Base-by-base conservation (phyloP, 1,139 yeast species). In the Suhomyces maxii region DNA sequence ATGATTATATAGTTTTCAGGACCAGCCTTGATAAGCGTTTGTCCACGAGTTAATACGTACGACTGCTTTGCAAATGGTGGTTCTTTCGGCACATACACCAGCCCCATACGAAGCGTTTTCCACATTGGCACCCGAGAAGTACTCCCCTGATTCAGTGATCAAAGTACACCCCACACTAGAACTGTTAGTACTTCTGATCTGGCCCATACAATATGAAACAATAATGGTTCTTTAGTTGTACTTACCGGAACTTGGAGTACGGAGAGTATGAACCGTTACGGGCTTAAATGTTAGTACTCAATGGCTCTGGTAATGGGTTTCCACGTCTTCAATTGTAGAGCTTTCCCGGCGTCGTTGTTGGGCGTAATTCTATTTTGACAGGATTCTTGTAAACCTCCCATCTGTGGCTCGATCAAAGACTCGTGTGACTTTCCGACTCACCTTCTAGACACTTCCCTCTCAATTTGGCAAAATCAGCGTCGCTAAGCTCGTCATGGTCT, bases 81-180 rank as follows among this genome's bases (percentile, higher is more conserved):
- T 77, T 46, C 97, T 72, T 62, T 93, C 99, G 2, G 99, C 99
- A 64, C 99, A 93, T 13, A 90, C 83, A 2, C 87, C 78, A 0
- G 86, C 97, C 9, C 93, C 95, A 59, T 87, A 91, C 37, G 95
- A 83, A 3, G 97, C 97, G 61, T 91, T 93, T 62, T 93, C 99
- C 26, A 93, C 83, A 57, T 93, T 93, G 41, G 95, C 96, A 4
- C 98, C 99, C 10, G 68, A 63, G 33, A 84, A 67, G 39, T 63
- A 71, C 18, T 70, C 68, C 3, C 82, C 86, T 8, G 72, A 66
- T 1, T 61, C 61, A 0, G 89, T 75, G 31, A 87, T 59, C 1
- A 91, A 58, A 1, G 84, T 81, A 45, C 96, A 89, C 0, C 98
- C 97, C 2, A 93, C 99, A 40, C 91, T 77, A 39, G 12, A 40